These are phyloP conservation scores for Coix lacrymajobi DNA, from an alignment of 176 grass and related monocot species.

Conservation along the genomic window DNA sequence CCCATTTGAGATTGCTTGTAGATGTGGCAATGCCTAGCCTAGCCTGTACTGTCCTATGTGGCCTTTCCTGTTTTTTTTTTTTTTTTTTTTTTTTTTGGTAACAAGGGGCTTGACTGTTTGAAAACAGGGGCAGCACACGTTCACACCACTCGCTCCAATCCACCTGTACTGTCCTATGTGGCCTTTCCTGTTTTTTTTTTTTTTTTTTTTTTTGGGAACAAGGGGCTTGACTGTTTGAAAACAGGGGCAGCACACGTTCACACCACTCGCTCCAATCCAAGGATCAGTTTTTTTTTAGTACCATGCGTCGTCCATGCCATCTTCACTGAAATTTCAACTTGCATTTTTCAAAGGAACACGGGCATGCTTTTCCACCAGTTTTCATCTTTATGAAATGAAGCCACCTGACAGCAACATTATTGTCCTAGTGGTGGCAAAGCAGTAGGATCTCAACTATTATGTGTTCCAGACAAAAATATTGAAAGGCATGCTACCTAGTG, in stretches of 20 bases:
- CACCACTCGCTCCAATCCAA: background rate
- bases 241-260: too few species aligned
- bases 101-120: conserved; percentile 2
- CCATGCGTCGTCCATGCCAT: too few species aligned
- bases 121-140: conserved; percentile 9
- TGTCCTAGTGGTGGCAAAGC: conserved; percentile 26
- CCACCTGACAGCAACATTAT: background rate
- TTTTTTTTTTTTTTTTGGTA: too few species aligned
- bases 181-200: background rate
- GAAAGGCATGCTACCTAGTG: conserved; percentile 33
- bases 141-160: too few species aligned
- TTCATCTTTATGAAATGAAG: conserved; percentile 3
- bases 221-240: conserved; percentile 12
- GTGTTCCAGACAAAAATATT: conserved; percentile 10
- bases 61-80: background rate
- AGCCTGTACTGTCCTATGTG: background rate
- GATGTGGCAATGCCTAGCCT: conserved; percentile 17
- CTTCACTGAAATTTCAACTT: background rate
- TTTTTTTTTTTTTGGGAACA: too few species aligned
- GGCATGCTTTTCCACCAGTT: background rate
- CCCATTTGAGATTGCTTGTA: conserved; percentile 33
- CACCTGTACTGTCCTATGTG: background rate
- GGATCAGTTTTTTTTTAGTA: background rate
- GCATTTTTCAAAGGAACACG: background rate
- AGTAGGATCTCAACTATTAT: conserved; percentile 44